A percentile compares a stretch with the other conserved stretches of the same genome.
Conservation (phyloP, 306 rosid species). For the Cucurbita pepo region DNA sequence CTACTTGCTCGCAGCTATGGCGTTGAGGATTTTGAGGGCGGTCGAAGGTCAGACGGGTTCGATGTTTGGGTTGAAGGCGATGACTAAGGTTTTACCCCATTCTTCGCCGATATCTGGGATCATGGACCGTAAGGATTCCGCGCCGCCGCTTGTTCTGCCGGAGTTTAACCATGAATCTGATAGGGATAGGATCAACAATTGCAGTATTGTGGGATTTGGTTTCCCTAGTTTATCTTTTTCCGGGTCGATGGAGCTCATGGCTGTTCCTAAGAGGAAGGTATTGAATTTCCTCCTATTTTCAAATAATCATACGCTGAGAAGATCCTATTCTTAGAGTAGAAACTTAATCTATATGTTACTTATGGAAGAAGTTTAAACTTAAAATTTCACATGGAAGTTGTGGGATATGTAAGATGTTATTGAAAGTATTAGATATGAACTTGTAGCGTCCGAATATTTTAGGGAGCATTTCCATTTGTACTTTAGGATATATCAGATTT, state of each 20-base stretch:
- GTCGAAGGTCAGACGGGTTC: constrained; percentile 10
- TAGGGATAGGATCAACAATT: neutral
- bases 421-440: neutral
- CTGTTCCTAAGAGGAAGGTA: constrained; percentile 68
- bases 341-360: neutral
- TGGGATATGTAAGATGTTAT: neutral
- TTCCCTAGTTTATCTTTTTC: constrained; percentile 32
- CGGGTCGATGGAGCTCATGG: constrained; percentile 85
- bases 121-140: constrained; percentile 10
- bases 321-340: neutral
- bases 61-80: constrained; percentile 24
- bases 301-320: neutral
- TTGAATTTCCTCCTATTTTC: neutral
- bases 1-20: constrained; percentile 16
- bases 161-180: constrained; percentile 16
- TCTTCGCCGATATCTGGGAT: constrained; percentile 33
- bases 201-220: constrained; percentile 6
- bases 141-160: constrained; percentile 30
- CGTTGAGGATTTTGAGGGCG: constrained; percentile 23
- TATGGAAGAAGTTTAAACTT: neutral
- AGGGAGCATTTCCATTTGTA: neutral
- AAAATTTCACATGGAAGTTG: neutral
- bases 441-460: neutral
- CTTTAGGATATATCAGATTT: neutral
- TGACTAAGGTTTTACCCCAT: constrained; percentile 19